Conservation (phyloP, 768 basidiomycete genomes). For the Lactarius indigo region DNA sequence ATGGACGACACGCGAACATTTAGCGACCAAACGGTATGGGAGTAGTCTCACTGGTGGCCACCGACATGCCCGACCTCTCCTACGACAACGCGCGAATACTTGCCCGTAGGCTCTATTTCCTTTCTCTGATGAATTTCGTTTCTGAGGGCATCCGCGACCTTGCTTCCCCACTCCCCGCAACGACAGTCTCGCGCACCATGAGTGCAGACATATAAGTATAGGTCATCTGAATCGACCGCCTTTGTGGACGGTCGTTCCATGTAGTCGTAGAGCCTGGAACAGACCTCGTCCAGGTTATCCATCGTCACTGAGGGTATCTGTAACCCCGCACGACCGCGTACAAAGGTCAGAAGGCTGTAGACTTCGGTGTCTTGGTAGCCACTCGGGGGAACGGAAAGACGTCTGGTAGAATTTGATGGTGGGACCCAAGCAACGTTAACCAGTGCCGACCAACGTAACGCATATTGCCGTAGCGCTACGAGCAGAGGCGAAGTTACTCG, state of each 20-base stretch:
- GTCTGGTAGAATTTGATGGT: constrained; percentile 21
- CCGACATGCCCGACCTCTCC: constrained; percentile 78
- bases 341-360: constrained; percentile 52
- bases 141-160: constrained; percentile 50
- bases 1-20: not conserved
- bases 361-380: constrained; percentile 26
- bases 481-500: constrained; percentile 38
- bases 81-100: constrained; percentile 39
- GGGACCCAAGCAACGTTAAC: constrained; percentile 61
- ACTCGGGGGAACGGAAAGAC: constrained; percentile 26
- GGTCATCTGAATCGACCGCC: constrained; percentile 25
- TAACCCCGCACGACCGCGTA: constrained; percentile 42
- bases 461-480: constrained; percentile 44
- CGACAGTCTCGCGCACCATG: constrained; percentile 78
- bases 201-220: constrained; percentile 69
- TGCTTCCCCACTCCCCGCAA: constrained; percentile 63
- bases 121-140: constrained; percentile 46
- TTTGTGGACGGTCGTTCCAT: not conserved
- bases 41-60: constrained; percentile 66
- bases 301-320: constrained; percentile 48
- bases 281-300: constrained; percentile 50
- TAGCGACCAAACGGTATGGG: constrained; percentile 1
- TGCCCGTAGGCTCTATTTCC: constrained; percentile 17
- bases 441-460: constrained; percentile 46
- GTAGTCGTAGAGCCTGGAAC: constrained; percentile 30